Base-by-base conservation (phyloP, 2,329 filamentous ascomycete genomes). In the Ophiosphaerella korrae region DNA sequence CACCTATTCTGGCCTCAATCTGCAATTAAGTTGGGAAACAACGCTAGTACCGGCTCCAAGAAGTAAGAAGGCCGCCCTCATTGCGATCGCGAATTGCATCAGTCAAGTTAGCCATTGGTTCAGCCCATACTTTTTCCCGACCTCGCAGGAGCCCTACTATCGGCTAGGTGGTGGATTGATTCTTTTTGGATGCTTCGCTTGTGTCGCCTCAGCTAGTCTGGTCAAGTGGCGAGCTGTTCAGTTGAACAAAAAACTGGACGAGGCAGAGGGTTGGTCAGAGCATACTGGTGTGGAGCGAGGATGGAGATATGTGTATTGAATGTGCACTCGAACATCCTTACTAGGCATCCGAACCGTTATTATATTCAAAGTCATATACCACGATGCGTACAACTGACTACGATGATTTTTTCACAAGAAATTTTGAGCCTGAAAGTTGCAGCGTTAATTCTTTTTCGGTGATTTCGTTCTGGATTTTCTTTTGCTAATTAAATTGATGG, bases 11-110 rank as follows among this genome's bases (percentile, higher is more conserved):
- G 73, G 73, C 11, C 68, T 76, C 5, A 76, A 76, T 39, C 55
- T 77, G 31, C 74, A 77, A 52, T 62, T 77, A 1, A 73, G 74
- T 0, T 78, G 75, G 75, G 75, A 77, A 42, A 76, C 75, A 0
- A 76, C 73, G 0, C 64, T 77, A 0, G 74, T 78, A 0, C 75
- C 76, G 2, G 65, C 70, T 0, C 75, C 76, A 0, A 66, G 75
- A 1, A 74, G 67, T 9, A 78, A 78, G 50, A 68, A 72, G 32
- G 76, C 76, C 0, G 76, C 75, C 0, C 67, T 78, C 1, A 74
- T 78, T 41, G 75, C 76, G 0, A 75, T 77, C 38, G 74, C 75
- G 5, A 77, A 78, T 42, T 75, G 70, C 31, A 67, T 76, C 1
- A 73, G 67, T n/a, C 71, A 72, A 4, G 62, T 69, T 1, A 74